Percentiles rank a stretch among this genome's conserved stretches.
Conservation (phyloP, 257 asterid species). For the Pogostemon cablin region DNA sequence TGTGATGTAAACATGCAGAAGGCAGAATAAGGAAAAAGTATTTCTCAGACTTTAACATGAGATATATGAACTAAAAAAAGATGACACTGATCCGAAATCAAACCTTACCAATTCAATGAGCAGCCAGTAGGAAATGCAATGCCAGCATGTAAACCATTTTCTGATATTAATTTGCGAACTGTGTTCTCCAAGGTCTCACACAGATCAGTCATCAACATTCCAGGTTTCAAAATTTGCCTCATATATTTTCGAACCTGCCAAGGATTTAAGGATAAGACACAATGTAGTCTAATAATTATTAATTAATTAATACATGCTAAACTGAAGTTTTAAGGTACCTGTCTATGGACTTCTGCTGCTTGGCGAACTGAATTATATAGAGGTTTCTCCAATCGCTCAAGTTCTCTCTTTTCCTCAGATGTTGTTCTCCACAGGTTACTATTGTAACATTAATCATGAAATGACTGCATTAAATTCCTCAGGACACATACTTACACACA, state of each 20-base stretch:
- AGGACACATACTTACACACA: neutral
- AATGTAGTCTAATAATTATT: neutral
- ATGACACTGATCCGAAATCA: slow-evolving; percentile 12
- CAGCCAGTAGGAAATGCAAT: slow-evolving; percentile 99
- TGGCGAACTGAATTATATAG: slow-evolving; percentile 87
- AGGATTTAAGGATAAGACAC: slow-evolving; percentile 22
- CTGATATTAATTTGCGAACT: slow-evolving; percentile 88
- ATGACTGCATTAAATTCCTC: slow-evolving; percentile 27
- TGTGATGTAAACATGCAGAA: slow-evolving; percentile 35
- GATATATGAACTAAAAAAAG: neutral
- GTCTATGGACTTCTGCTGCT: slow-evolving; percentile 99
- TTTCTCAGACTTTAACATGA: slow-evolving; percentile 24
- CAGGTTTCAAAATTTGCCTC: slow-evolving; percentile 81
- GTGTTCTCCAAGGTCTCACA: slow-evolving; percentile 97
- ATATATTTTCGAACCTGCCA: slow-evolving; percentile 85
- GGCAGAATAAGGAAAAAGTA: slow-evolving; percentile 3
- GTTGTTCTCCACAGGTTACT: slow-evolving; percentile 98
- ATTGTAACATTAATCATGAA: slow-evolving; percentile 30
- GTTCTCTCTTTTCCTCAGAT: slow-evolving; percentile 95
- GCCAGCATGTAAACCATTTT: slow-evolving; percentile 98
- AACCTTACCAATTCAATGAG: slow-evolving; percentile 81
- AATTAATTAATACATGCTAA: slow-evolving; percentile 13
- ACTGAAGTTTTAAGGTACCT: slow-evolving; percentile 53
- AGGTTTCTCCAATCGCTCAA: slow-evolving; percentile 89
- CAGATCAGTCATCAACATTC: slow-evolving; percentile 92